These are phyloP conservation scores for Parmelia sp. DNA, from an alignment of 495 filamentous ascomycete genomes.

Conservation along the genomic window DNA sequence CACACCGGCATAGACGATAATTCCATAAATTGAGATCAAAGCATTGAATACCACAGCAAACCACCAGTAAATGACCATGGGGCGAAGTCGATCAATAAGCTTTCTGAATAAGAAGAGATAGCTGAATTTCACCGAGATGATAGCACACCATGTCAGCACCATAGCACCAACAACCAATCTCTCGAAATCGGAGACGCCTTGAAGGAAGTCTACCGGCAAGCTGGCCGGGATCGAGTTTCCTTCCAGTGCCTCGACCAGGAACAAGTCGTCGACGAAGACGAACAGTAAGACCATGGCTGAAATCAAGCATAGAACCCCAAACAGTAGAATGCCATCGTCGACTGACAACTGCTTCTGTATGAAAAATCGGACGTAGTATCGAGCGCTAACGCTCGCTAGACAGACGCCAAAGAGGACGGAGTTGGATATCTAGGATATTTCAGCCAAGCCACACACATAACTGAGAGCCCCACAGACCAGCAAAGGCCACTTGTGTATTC, in stretches of 20 bases:
- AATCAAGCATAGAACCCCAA: conserved; percentile 21
- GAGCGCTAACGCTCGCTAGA: conserved; percentile 8
- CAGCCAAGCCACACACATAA: neutral
- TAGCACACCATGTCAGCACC: conserved; percentile 19
- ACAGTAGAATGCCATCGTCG: conserved; percentile 25
- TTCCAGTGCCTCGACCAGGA: conserved; percentile 12
- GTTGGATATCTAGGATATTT: conserved; percentile 8
- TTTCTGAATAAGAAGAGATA: conserved; percentile 25
- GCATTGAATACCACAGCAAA: conserved; percentile 19
- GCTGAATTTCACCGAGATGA: conserved; percentile 29
- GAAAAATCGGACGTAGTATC: conserved; percentile 23
- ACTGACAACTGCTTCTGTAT: conserved; percentile 20
- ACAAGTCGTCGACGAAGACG: conserved; percentile 21
- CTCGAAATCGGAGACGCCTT: conserved; percentile 11
- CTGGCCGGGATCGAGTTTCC: neutral
- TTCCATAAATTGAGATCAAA: conserved; percentile 16
- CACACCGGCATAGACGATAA: conserved; percentile 10
- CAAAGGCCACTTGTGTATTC: conserved; percentile 1
- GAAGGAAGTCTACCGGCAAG: conserved; percentile 5
- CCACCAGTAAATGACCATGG: conserved; percentile 26
- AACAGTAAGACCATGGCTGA: conserved; percentile 18
- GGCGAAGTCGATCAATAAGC: conserved; percentile 21
- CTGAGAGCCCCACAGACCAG: neutral
- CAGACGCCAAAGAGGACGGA: conserved; percentile 17
- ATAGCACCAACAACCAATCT: conserved; percentile 12